Evolutionary conservation across 257 asterid species (phyloP).

Genomic region (Eustoma russellianum): DNA sequence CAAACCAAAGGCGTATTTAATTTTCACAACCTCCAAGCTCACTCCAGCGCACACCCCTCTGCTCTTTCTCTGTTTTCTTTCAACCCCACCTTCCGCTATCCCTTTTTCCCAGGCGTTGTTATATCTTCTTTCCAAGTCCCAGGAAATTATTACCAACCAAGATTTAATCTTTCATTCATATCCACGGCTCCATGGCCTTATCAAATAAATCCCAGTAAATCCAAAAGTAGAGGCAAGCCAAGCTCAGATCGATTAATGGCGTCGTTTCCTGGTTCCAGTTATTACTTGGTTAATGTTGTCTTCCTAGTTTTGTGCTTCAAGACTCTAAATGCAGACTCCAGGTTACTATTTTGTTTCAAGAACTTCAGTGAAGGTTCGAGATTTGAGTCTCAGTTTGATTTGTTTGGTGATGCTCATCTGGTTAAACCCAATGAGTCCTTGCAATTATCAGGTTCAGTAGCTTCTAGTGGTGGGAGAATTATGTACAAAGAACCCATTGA

Average conservation of each 20-base stretch:
- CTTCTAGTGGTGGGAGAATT: constrained; percentile 44
- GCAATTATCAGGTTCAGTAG: constrained; percentile 51
- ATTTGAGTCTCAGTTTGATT: constrained; percentile 47
- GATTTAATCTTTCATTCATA: too few species aligned
- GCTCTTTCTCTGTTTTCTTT: constrained; percentile 4
- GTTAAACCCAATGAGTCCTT: constrained; percentile 23
- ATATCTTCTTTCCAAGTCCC: constrained; percentile 31
- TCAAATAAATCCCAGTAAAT: constrained; percentile 31
- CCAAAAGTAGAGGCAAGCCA: constrained; percentile 23
- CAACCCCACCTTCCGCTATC: constrained; percentile 18
- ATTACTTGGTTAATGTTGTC: constrained; percentile 34
- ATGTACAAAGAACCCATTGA: constrained; percentile 44
- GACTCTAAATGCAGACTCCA: constrained; percentile 30
- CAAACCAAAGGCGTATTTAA: constrained; percentile 47
- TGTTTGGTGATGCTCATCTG: constrained; percentile 71
- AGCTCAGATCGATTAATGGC: constrained; percentile 49
- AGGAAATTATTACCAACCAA: constrained; percentile 1
- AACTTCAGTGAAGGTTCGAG: constrained; percentile 43
- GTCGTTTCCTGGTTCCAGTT: constrained; percentile 38
- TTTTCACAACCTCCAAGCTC: constrained; percentile 43
- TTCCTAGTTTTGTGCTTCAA: constrained; percentile 37
- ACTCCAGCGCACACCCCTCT: constrained; percentile 14
- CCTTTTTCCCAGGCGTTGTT: constrained; percentile 37
- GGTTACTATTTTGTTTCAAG: constrained; percentile 37
- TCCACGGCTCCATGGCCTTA: constrained; percentile 25